Evolutionary conservation across 768 basidiomycete genomes (phyloP).

Genomic region (Lentinula aciculospora): DNA sequence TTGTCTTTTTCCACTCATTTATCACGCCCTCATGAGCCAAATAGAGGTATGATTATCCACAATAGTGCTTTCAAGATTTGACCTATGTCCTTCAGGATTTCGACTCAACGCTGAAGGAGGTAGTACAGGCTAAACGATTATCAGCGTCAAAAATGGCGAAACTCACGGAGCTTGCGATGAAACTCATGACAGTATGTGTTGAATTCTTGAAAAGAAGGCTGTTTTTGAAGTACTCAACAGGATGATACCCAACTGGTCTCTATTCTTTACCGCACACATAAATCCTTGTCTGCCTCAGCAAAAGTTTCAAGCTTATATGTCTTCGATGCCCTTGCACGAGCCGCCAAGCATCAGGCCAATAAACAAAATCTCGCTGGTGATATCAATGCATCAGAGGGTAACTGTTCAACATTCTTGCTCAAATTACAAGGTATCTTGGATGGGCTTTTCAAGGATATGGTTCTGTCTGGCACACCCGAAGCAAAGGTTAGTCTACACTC

Average conservation of each 20-base stretch:
- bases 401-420: constrained; percentile 76
- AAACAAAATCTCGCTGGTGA: constrained; percentile 62
- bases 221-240: constrained; percentile 31
- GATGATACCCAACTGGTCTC: constrained; percentile 86
- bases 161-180: constrained; percentile 73
- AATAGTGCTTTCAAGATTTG: background rate
- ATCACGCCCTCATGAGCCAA: constrained; percentile 6
- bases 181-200: constrained; percentile 65
- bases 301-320: constrained; percentile 90
- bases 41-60: constrained; percentile 1
- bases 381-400: constrained; percentile 51
- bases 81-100: constrained; percentile 53
- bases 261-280: constrained; percentile 84
- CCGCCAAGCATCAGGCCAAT: constrained; percentile 60
- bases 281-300: constrained; percentile 55
- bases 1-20: constrained; percentile 18
- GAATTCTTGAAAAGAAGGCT: background rate
- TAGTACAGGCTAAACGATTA: constrained; percentile 77
- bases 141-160: constrained; percentile 82
- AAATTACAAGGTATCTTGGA: constrained; percentile 91
- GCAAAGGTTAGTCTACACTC: constrained; percentile 70
- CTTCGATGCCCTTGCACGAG: constrained; percentile 89
- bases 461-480: constrained; percentile 57
- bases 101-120: constrained; percentile 72
- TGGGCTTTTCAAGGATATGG: constrained; percentile 83